Conservation (phyloP, 2,329 filamentous ascomycete species). For the Thermoascus crustaceus region DNA sequence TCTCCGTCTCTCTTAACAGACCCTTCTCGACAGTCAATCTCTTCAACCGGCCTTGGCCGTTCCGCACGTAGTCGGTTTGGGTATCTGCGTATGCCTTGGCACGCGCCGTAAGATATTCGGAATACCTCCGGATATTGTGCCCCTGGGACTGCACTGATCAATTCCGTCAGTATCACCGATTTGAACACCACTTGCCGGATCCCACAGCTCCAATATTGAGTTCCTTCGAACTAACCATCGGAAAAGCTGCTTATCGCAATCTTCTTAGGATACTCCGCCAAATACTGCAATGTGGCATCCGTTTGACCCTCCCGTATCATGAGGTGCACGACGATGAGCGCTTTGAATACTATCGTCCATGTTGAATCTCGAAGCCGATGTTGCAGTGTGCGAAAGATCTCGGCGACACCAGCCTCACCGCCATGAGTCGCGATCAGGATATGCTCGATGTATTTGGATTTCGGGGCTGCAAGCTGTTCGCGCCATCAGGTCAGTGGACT, state of each 20-base stretch:
- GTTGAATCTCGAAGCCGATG: constrained; percentile 86
- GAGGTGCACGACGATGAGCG: constrained; percentile 86
- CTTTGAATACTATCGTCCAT: constrained; percentile 99
- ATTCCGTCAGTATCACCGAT: constrained; percentile 27
- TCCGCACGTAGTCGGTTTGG: constrained; percentile 81
- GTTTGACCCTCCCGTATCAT: constrained; percentile 95
- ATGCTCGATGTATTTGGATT: constrained; percentile 98
- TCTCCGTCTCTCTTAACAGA: constrained; percentile 80
- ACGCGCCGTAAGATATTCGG: constrained; percentile 75
- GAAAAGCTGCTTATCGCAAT: constrained; percentile 86
- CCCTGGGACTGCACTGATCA: constrained; percentile 79
- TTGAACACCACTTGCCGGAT: neutral
- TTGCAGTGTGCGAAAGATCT: constrained; percentile 89
- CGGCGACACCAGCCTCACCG: constrained; percentile 86
- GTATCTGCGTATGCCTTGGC: constrained; percentile 75
- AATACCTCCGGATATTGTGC: constrained; percentile 86
- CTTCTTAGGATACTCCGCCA: constrained; percentile 72
- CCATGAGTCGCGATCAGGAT: constrained; percentile 92
- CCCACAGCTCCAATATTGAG: neutral
- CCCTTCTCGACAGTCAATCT: constrained; percentile 85
- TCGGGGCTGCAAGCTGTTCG: constrained; percentile 77
- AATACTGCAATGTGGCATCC: constrained; percentile 77
- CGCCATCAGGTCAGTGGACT: constrained; percentile 15
- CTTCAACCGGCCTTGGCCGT: constrained; percentile 74
- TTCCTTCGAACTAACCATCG: constrained; percentile 59